Evolutionary conservation across 805 yeast genomes (phyloP).

Genomic region (Yarrowia sp.): DNA sequence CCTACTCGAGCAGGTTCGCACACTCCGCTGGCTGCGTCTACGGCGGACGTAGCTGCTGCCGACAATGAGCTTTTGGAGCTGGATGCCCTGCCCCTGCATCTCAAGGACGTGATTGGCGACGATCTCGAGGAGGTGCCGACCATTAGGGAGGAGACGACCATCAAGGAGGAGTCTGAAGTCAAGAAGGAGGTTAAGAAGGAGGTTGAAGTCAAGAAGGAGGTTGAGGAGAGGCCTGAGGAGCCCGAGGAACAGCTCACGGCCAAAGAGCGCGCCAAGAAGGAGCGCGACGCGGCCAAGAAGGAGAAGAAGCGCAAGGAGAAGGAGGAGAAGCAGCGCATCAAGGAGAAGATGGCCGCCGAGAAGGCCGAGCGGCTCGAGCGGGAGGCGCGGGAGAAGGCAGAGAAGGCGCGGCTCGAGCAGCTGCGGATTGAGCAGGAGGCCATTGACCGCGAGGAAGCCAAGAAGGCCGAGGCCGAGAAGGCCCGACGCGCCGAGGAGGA

Average conservation of each 20-base stretch:
- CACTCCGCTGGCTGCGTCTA: neutral
- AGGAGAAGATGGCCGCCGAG: conserved; percentile 16
- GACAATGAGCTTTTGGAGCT: conserved; percentile 10
- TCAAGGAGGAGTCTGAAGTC: no score
- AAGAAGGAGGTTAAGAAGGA: neutral
- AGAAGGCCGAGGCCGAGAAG: conserved; percentile 18
- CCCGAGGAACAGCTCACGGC: neutral
- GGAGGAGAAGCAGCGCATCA: conserved; percentile 19
- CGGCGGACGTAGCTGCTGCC: neutral
- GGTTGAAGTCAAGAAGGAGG: neutral
- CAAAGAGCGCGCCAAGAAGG: conserved; percentile 12
- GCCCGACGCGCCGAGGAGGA: conserved; percentile 14
- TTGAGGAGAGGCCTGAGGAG: neutral
- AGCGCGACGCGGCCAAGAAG: conserved; percentile 21
- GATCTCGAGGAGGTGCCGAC: neutral
- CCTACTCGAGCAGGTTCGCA: conserved; percentile 20
- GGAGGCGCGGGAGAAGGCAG: conserved; percentile 25
- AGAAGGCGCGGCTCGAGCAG: conserved; percentile 19
- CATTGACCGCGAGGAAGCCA: conserved; percentile 12
- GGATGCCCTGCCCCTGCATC: conserved; percentile 18
- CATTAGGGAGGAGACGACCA: neutral
- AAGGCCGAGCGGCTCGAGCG: conserved; percentile 22
- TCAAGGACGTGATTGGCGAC: conserved; percentile 18
- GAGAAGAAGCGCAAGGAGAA: conserved; percentile 21
- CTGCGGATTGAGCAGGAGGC: conserved; percentile 22